Base-by-base conservation (phyloP, 2,329 filamentous ascomycete genomes). In the Pseudocercospora vitis region DNA sequence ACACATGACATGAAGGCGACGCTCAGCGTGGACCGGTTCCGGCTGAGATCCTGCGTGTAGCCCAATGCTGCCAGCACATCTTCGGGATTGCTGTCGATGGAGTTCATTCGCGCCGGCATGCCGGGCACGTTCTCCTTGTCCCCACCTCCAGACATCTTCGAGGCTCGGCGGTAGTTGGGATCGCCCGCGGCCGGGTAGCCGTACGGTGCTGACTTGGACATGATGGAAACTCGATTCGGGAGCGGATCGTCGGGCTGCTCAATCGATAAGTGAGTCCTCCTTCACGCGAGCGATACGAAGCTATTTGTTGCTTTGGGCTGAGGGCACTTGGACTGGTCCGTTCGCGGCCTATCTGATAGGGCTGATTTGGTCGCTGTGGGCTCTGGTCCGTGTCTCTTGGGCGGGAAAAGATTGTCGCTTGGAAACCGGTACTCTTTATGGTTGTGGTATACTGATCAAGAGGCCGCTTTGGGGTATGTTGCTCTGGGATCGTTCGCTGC, bases 1-100 rank as follows among this genome's bases (percentile, higher is more conserved):
- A 89, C 86, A 66, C 89, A 89, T 57, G 84, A 86, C 85, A 87
- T 88, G 77, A 87, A 87, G 62, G 84, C 83, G 49, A 87, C 84
- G 70, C 87, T 84, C 60, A 82, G 76, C 1, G 84, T 87, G 39
- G 84, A 87, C 50, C 85, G 79, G 64, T 79, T 86, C 55, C 85
- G 81, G 45, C 77, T 71, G 54, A 88, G 71, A 71, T 88, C 84
- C 50, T 83, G 77, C 69, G 81, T 82, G 75, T 88, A 87, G 56
- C 85, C 85, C 63, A 87, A 76, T 54, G 79, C 80, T 61, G 81
- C 80, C 62, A 87, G 78, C 50, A 85, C 67, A 68, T 85, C 76
- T 68, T 87, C 83, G 63, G 84, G 83, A 53, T 79, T 75, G 58
- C 53, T 55, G 33, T 60, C 56, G 18, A 57, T 50, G 9, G 55